Base-by-base conservation (phyloP, 2,329 filamentous ascomycete genomes). In the Colletotrichum filicis region DNA sequence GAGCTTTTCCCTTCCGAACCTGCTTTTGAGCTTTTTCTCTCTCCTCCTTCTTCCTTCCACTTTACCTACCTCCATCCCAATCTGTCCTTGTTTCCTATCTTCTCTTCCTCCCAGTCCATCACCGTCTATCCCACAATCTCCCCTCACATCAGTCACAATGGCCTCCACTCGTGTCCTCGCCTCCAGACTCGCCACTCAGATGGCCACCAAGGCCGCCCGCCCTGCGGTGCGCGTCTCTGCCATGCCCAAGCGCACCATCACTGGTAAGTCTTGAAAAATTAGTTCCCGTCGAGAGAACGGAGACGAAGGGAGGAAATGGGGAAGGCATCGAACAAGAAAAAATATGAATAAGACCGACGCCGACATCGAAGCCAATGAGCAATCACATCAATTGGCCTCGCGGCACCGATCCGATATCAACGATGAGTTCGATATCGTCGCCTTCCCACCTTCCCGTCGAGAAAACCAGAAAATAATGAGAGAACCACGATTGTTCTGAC, bases 81-180 rank as follows among this genome's bases (percentile, higher is more conserved):
- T 71, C 57, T 73, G 73, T 71, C 72, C 49, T 68, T 56, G 58
- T 75, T 76, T 75, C 71, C 70, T 76, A 73, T 74, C 74, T 74
- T 72, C 62, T 56, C 74, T 75, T 69, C 64, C 56, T 74, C 71
- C 74, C 67, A 71, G 71, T 68, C 69, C 74, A 76, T 71, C 75
- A 72, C 69, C 71, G 66, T 74, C 78, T 78, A 78, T 78, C 77
- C 77, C 80, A 79, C 78, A 79, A 80, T 84, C 84, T 85, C 83
- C 82, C 81, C 82, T 82, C 83, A 78, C 79, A 87, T 85, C 87
- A 87, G 86, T 91, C 90, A 90, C 90, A 94, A 95, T 95, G 93
- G 92, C 93, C 85, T 89, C 91, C 85, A 87, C 91, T 85, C 93
- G 93, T 87, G 89, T 94, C 85, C 89, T 94, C 87, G 91, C 93